Percentiles rank a stretch among this genome's conserved stretches.
Evolutionary conservation across 1,284 basidiomycete species (phyloP).

Genomic region (Leucoagaricus sp.): DNA sequence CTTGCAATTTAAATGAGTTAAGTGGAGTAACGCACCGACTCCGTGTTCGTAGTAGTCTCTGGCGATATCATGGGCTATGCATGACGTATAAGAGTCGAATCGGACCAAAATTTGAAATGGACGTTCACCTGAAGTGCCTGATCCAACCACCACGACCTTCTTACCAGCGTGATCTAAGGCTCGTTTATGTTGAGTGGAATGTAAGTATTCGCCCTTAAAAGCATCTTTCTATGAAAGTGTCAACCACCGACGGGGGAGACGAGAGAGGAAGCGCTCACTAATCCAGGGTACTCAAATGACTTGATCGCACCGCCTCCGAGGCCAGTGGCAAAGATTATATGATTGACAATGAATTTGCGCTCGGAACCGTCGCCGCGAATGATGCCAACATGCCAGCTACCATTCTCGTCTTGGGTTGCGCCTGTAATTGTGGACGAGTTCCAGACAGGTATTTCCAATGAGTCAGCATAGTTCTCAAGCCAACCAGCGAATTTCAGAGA

Average conservation of each 20-base stretch:
- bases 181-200: conserved; percentile 52
- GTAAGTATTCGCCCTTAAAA: conserved; percentile 57
- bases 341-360: conserved; percentile 53
- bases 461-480: conserved; percentile 66
- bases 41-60: conserved; percentile 40
- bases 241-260: not conserved
- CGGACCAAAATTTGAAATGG: not conserved
- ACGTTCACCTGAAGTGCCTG: conserved; percentile 54
- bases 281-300: conserved; percentile 26
- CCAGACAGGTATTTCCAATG: conserved; percentile 70
- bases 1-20: not conserved
- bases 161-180: conserved; percentile 55
- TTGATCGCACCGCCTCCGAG: conserved; percentile 17
- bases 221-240: conserved; percentile 29
- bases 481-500: conserved; percentile 67
- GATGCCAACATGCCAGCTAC: conserved; percentile 59
- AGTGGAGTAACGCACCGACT: conserved; percentile 31
- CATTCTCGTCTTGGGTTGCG: conserved; percentile 42
- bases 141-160: conserved; percentile 61
- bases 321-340: conserved; percentile 60
- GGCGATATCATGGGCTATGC: conserved; percentile 40
- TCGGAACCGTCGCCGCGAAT: conserved; percentile 39
- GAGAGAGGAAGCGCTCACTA: conserved; percentile 18
- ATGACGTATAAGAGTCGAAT: not conserved
- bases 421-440: conserved; percentile 45